A percentile compares a stretch with the other conserved stretches of the same genome.
These are phyloP conservation scores for Breviolum minutum DNA, from an alignment of 73 alveolate genomes.

Conservation along the genomic window DNA sequence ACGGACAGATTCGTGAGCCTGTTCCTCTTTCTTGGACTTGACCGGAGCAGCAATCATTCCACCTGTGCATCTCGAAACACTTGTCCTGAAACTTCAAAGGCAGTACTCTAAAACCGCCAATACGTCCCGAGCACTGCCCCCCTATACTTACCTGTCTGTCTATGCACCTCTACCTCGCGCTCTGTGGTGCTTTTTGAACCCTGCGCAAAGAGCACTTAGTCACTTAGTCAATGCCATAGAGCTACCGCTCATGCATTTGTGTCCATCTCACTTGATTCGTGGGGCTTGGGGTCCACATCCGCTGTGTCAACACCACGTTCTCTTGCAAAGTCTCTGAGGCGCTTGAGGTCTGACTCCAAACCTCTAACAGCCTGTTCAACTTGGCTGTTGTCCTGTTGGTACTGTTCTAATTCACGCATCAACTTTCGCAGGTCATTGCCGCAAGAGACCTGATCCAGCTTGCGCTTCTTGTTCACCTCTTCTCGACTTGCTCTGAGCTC, in stretches of 20 bases:
- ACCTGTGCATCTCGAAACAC: neutral
- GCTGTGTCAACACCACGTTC: slow-evolving; percentile 86
- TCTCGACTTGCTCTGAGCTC: slow-evolving; percentile 83
- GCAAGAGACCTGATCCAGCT: slow-evolving; percentile 86
- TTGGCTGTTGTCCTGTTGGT: slow-evolving; percentile 87
- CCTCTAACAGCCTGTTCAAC: slow-evolving; percentile 64
- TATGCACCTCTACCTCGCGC: neutral
- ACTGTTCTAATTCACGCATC: slow-evolving; percentile 69
- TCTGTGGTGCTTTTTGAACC: neutral
- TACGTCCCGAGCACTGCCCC: neutral
- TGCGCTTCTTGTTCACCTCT: slow-evolving; percentile 93
- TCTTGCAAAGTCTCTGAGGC: slow-evolving; percentile 53
- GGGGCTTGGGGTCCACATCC: slow-evolving; percentile 58
- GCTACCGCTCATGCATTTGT: neutral
- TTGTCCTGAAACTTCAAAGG: too few species aligned
- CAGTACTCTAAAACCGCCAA: neutral
- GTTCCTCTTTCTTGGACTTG: slow-evolving; percentile 50
- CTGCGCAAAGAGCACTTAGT: neutral
- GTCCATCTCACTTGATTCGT: neutral
- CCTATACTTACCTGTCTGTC: neutral
- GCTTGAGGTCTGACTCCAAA: slow-evolving; percentile 46
- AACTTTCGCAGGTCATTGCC: slow-evolving; percentile 94
- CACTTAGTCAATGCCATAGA: neutral
- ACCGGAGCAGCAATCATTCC: slow-evolving; percentile 79
- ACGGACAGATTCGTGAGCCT: neutral